Evolutionary conservation across 192 early-diverging fungal species (phyloP).

Genomic region (Gryganskiella cystojenkinii): DNA sequence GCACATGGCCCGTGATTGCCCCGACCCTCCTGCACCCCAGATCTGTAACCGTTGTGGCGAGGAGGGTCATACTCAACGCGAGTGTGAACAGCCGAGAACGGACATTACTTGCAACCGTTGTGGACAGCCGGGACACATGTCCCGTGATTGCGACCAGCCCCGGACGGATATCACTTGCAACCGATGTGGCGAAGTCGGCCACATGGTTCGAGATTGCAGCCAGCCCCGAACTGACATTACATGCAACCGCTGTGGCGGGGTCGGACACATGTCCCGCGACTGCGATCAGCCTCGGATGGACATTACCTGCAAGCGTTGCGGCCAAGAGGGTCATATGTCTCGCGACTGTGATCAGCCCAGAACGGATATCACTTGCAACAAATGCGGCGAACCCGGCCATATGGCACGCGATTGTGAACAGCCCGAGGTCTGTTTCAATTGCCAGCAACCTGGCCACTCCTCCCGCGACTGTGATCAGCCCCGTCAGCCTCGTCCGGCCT

Average conservation of each 20-base stretch:
- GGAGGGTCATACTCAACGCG: constrained; percentile 29
- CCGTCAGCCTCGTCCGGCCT: background rate
- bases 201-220: constrained; percentile 56
- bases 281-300: background rate
- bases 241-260: constrained; percentile 51
- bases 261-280: background rate
- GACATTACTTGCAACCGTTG: constrained; percentile 51
- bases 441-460: constrained; percentile 57
- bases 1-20: constrained; percentile 61
- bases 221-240: constrained; percentile 10
- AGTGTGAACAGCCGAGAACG: constrained; percentile 47
- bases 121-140: constrained; percentile 56
- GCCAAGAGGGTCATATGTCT: constrained; percentile 7
- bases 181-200: constrained; percentile 44
- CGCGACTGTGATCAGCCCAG: constrained; percentile 14
- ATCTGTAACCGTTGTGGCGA: constrained; percentile 21
- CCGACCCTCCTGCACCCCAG: constrained; percentile 28
- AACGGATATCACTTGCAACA: constrained; percentile 5
- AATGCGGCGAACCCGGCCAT: constrained; percentile 58
- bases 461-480: constrained; percentile 54
- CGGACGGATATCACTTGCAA: constrained; percentile 24
- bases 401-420: constrained; percentile 50
- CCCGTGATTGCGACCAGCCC: constrained; percentile 50
- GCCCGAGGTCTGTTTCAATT: constrained; percentile 58
- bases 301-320: background rate